phyloP scores from a whole-genome alignment of 1,139 yeast species.

The Blastobotrys proliferans region DNA sequence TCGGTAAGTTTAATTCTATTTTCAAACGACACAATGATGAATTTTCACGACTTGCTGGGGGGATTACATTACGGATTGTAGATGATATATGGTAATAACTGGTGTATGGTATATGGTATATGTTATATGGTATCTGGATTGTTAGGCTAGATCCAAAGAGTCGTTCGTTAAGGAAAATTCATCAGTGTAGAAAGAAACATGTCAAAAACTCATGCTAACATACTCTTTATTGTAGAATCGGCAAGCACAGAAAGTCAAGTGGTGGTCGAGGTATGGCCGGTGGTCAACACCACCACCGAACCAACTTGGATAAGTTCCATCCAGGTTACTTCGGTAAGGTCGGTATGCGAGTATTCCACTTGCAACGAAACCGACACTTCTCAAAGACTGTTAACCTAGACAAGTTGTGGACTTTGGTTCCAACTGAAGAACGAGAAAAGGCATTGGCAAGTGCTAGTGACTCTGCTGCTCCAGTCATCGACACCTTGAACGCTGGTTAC shows the following conservation, averaged over 20 bases:
- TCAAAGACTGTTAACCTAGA: constrained; percentile 97
- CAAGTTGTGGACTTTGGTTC: constrained; percentile 97
- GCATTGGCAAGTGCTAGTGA: constrained; percentile 81
- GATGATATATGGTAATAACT: no score
- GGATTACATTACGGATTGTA: no score
- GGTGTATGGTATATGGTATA: no score
- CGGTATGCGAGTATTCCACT: constrained; percentile 99
- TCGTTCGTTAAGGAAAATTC: no score
- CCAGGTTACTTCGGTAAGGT: constrained; percentile 99
- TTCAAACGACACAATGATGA: no score
- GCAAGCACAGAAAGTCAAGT: constrained; percentile 99
- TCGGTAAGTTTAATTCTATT: constrained; percentile 59
- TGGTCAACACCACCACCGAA: constrained; percentile 99
- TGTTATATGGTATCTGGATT: no score
- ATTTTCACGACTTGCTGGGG: no score
- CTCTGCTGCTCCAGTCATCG: constrained; percentile 97
- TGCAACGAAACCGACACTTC: constrained; percentile 96
- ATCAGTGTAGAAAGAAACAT: no score
- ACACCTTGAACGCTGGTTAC: constrained; percentile 99
- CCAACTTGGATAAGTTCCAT: constrained; percentile 95
- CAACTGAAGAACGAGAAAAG: constrained; percentile 92
- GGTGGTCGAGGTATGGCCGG: constrained; percentile 99
- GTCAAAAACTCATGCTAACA: no score
- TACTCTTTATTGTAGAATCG: constrained; percentile 89
- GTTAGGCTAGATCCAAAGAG: no score